Base-by-base conservation (phyloP, 306 rosid genomes). In the Canavalia gladiata region DNA sequence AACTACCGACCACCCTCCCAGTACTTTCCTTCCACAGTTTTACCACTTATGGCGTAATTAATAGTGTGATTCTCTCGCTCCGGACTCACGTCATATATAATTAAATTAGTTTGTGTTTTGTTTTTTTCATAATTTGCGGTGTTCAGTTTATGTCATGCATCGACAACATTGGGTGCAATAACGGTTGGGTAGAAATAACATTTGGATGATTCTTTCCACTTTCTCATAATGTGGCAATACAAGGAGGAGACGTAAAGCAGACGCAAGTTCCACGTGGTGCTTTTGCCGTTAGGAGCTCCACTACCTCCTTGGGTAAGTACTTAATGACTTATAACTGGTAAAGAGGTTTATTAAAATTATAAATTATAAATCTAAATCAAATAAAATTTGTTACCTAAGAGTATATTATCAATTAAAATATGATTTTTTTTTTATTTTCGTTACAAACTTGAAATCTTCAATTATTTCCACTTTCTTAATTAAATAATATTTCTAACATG, bases 181-280 rank as follows among this genome's bases (percentile, higher is more conserved):
- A n/a, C 46, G 4, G 29, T 65, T 37, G 50, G 47, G 41, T 29
- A 28, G n/a, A 28, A 63, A 30, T 7, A 42, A 42, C 43, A 6
- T 33, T 33, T 34, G 76, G 67, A 54, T 39, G 37, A 30, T 5
- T 57, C 25, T 10, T 47, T 30, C 42, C 39, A 35, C 41, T 45
- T 68, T 28, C 56, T 25, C 31, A 7, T 67, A 74, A 66, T 57
- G 85, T 67, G 76, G 79, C 37, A 12, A 11, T 31, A 8, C 13
- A 51, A n/a, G 18, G 10, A 12, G 3, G 43, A 73, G 69, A 68
- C 87, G 90, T 81, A 63, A 85, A 3, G 49, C 72, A 33, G 51
- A 88, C 86, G 87, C 85, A 83, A 72, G 28, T 49, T 72, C 71
- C 85, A 83, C 79, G 84, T 84, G 90, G 76, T 51, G 35, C 28